A percentile compares a stretch with the other conserved stretches of the same genome.
phyloP scores from a whole-genome alignment of 73 alveolate genomes.

The Tetrahymena malaccensis region DNA sequence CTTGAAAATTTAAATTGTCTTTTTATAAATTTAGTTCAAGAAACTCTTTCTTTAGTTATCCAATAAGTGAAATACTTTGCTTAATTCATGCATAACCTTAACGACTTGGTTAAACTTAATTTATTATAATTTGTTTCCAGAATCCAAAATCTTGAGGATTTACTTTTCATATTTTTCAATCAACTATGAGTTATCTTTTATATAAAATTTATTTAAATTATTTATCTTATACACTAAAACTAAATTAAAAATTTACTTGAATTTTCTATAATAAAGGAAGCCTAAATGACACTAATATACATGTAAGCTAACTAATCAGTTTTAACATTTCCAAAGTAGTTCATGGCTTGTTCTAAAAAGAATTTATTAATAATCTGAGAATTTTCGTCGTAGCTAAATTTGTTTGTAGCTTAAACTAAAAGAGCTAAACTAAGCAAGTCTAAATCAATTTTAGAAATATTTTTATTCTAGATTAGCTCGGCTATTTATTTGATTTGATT shows the following conservation, averaged over 20 bases:
- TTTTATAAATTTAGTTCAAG: not conserved
- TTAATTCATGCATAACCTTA: not conserved
- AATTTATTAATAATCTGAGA: not conserved
- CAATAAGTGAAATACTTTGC: not conserved
- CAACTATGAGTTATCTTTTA: not conserved
- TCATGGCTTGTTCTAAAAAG: not conserved
- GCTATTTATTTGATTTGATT: not conserved
- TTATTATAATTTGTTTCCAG: not conserved
- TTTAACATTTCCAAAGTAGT: not conserved
- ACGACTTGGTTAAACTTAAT: not conserved
- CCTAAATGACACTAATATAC: not conserved
- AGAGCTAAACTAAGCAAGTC: not conserved
- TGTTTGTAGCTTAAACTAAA: not conserved
- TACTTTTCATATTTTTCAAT: not conserved
- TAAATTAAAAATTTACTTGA: not conserved
- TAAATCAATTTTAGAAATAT: not conserved
- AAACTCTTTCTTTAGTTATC: not conserved
- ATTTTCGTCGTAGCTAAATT: not conserved
- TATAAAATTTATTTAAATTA: not conserved
- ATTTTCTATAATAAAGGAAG: not conserved
- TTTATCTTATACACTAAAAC: not conserved
- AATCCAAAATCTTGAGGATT: not conserved
- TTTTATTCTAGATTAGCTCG: not conserved
- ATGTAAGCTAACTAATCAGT: not conserved
- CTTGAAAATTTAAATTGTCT: not conserved